Evolutionary conservation across 495 filamentous ascomycete species (phyloP).

Genomic region (Aspergillus olivimuriae): DNA sequence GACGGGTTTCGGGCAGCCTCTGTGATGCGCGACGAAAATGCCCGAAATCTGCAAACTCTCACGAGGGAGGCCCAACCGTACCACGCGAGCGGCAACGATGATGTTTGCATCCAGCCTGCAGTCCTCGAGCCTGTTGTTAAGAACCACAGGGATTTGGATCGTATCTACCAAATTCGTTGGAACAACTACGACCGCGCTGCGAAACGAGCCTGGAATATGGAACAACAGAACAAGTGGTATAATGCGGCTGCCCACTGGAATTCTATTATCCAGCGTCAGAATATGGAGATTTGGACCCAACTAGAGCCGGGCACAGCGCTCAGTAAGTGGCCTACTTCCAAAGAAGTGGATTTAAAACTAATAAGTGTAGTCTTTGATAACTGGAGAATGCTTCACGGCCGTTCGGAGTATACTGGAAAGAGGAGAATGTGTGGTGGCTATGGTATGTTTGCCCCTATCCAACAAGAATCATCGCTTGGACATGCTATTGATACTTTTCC

Average conservation of each 20-base stretch:
- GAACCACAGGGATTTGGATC: conserved; percentile 24
- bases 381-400: conserved; percentile 86
- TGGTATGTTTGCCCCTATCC: conserved; percentile 46
- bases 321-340: conserved; percentile 42
- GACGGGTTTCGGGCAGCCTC: conserved; percentile 74
- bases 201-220: conserved; percentile 31
- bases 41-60: conserved; percentile 46
- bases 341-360: conserved; percentile 3
- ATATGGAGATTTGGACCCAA: conserved; percentile 65
- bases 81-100: conserved; percentile 82
- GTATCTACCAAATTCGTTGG: conserved; percentile 71
- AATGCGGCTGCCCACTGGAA: conserved; percentile 62
- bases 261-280: conserved; percentile 46
- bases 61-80: conserved; percentile 47
- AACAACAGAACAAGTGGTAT: conserved; percentile 60
- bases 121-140: conserved; percentile 58
- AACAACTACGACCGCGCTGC: conserved; percentile 81
- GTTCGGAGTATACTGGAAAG: conserved; percentile 72
- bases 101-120: conserved; percentile 67
- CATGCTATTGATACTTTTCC: conserved; percentile 13
- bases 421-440: conserved; percentile 86
- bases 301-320: conserved; percentile 71
- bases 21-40: conserved; percentile 43
- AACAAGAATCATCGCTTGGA: conserved; percentile 5
- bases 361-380: conserved; percentile 74